phyloP scores from a whole-genome alignment of 2,329 filamentous ascomycete genomes.

The Sarocladium oryzae region DNA sequence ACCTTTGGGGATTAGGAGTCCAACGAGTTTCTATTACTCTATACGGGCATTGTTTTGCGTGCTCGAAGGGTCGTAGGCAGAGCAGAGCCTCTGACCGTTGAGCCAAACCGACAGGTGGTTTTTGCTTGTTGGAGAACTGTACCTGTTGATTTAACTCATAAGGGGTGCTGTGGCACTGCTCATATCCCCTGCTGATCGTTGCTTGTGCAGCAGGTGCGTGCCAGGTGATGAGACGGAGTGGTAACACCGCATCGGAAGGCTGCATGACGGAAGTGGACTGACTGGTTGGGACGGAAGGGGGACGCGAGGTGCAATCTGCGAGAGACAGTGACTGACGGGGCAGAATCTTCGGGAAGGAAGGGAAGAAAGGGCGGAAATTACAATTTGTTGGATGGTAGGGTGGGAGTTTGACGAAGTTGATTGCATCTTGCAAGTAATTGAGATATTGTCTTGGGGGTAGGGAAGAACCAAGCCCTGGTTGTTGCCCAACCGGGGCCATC shows the following conservation, averaged over 20 bases:
- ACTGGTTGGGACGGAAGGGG: not conserved
- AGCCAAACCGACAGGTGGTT: not conserved
- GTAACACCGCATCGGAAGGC: not conserved
- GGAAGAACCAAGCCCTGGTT: too few relatives aligned
- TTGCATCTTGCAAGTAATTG: too few relatives aligned
- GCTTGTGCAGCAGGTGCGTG: not conserved
- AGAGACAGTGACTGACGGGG: too few relatives aligned
- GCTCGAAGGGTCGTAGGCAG: too few relatives aligned
- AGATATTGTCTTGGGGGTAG: too few relatives aligned
- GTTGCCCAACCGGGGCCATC: too few relatives aligned
- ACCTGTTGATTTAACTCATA: not conserved
- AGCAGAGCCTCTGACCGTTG: conserved; percentile 5
- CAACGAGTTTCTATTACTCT: conserved; percentile 31
- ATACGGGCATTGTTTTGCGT: conserved; percentile 20
- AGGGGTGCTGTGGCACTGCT: not conserved
- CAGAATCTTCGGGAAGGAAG: too few relatives aligned
- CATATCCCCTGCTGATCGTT: too few relatives aligned
- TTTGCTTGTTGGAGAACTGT: not conserved
- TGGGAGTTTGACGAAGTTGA: too few relatives aligned
- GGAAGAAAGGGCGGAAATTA: too few relatives aligned
- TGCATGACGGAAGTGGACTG: not conserved
- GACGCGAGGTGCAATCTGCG: not conserved
- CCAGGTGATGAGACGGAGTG: not conserved
- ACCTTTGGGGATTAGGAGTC: conserved; percentile 23
- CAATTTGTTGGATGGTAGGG: too few relatives aligned